phyloP scores from a whole-genome alignment of 805 yeast genomes.

The Babjeviella inositovora region DNA sequence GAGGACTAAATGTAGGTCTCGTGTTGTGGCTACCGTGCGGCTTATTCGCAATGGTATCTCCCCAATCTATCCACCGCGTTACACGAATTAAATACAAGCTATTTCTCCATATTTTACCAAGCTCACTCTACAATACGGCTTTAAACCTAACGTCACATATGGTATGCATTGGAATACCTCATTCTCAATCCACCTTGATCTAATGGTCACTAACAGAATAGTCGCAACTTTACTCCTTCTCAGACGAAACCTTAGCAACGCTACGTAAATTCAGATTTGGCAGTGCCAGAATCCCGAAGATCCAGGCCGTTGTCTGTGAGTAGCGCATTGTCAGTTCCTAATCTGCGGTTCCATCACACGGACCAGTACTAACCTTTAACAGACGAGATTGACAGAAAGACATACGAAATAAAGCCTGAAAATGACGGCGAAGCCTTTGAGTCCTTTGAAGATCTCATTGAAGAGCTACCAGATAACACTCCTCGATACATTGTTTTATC shows the following conservation, averaged over 20 bases:
- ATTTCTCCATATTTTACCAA: too few relatives aligned
- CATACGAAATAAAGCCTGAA: slow-evolving; percentile 34
- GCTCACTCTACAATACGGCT: too few relatives aligned
- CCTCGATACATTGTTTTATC: slow-evolving; percentile 69
- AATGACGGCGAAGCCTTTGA: slow-evolving; percentile 27
- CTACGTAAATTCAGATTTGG: slow-evolving; percentile 62
- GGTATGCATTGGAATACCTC: too few relatives aligned
- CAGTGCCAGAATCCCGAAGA: slow-evolving; percentile 43
- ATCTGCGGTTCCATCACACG: slow-evolving; percentile 2
- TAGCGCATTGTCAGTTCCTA: slow-evolving; percentile 4
- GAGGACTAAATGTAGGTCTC: too few relatives aligned
- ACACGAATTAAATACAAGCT: too few relatives aligned
- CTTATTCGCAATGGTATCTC: too few relatives aligned
- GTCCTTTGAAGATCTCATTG: slow-evolving; percentile 46
- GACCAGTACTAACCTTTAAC: slow-evolving; percentile 1
- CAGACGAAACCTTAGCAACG: slow-evolving; percentile 39
- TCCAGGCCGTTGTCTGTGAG: slow-evolving; percentile 50
- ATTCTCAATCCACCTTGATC: too few relatives aligned
- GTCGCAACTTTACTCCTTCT: slow-evolving; percentile 50
- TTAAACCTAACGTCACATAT: too few relatives aligned
- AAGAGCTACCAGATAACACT: slow-evolving; percentile 66
- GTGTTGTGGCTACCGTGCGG: too few relatives aligned
- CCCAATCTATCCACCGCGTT: too few relatives aligned
- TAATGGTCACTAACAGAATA: too few relatives aligned
- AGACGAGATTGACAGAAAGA: slow-evolving; percentile 37